Evolutionary conservation across 257 asterid genomes (phyloP).

Genomic region (Penstemon barbatus): DNA sequence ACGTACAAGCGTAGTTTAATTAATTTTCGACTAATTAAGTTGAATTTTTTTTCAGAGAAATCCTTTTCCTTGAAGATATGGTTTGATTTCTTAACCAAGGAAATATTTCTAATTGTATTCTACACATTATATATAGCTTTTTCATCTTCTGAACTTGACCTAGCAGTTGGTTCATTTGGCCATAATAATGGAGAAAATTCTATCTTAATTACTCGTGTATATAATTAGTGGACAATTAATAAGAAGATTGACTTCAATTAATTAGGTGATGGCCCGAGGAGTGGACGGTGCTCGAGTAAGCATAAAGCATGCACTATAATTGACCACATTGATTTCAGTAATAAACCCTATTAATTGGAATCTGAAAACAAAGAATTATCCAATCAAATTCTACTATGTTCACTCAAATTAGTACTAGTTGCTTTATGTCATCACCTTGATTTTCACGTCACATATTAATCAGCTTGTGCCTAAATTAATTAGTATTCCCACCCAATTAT

Average conservation of each 20-base stretch:
- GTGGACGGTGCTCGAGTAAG: constrained; percentile 43
- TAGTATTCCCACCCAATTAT: neutral
- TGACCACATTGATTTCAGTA: constrained; percentile 43
- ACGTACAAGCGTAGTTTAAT: too few species aligned
- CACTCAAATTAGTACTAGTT: neutral
- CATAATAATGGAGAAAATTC: too few species aligned
- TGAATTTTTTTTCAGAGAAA: too few species aligned
- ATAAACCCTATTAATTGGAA: neutral
- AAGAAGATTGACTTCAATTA: neutral
- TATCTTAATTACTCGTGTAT: too few species aligned
- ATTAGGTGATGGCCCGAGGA: neutral
- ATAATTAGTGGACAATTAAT: too few species aligned
- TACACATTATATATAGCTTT: too few species aligned
- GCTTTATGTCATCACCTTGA: neutral
- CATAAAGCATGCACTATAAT: constrained; percentile 21
- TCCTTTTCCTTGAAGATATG: neutral
- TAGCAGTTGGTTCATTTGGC: too few species aligned
- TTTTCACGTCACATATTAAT: neutral
- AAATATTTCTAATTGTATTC: too few species aligned
- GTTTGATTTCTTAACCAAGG: neutral
- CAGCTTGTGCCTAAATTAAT: too few species aligned
- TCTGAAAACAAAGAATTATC: neutral
- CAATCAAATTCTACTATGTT: constrained; percentile 17
- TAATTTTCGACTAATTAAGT: too few species aligned
- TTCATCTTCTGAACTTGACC: too few species aligned